Conservation (phyloP, 2,329 filamentous ascomycete genomes). For the Colletotrichum trifolii region DNA sequence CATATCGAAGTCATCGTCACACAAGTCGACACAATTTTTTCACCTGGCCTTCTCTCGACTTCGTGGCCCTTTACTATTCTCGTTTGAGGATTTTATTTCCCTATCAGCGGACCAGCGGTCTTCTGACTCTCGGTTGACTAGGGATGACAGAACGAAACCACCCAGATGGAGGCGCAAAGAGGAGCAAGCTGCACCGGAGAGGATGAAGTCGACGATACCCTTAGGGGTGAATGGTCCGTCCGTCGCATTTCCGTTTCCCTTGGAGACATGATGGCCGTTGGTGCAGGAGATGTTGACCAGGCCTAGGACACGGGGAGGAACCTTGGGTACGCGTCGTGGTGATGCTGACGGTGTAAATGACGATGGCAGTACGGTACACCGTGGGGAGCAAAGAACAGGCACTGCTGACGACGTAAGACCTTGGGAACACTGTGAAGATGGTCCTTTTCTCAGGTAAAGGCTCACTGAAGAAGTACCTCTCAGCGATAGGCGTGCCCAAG, state of each 20-base stretch:
- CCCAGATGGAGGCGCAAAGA: slow-evolving; percentile 33
- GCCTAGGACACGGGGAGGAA: not conserved
- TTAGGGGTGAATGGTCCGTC: slow-evolving; percentile 33
- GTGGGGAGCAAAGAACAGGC: not conserved
- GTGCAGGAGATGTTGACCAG: slow-evolving; percentile 18
- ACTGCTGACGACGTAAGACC: not conserved
- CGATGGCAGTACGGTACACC: slow-evolving; percentile 9
- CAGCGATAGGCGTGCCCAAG: too few species aligned
- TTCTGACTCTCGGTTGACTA: slow-evolving; percentile 29
- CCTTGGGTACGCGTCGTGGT: not conserved
- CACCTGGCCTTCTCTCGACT: not conserved
- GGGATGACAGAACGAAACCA: slow-evolving; percentile 36
- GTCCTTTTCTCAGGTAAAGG: too few species aligned
- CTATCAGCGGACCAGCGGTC: slow-evolving; percentile 28
- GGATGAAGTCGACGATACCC: slow-evolving; percentile 33
- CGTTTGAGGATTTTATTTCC: slow-evolving; percentile 8
- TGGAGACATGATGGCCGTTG: slow-evolving; percentile 26
- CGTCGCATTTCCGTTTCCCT: slow-evolving; percentile 33
- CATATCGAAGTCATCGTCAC: slow-evolving; percentile 31
- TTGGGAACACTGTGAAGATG: slow-evolving; percentile 26
- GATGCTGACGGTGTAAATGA: slow-evolving; percentile 7
- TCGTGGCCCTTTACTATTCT: not conserved
- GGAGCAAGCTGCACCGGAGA: slow-evolving; percentile 25
- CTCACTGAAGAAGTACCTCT: too few species aligned
- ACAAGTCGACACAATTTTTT: slow-evolving; percentile 10